Base-by-base conservation (phyloP, 768 basidiomycete species). In the Amanita rubescens region DNA sequence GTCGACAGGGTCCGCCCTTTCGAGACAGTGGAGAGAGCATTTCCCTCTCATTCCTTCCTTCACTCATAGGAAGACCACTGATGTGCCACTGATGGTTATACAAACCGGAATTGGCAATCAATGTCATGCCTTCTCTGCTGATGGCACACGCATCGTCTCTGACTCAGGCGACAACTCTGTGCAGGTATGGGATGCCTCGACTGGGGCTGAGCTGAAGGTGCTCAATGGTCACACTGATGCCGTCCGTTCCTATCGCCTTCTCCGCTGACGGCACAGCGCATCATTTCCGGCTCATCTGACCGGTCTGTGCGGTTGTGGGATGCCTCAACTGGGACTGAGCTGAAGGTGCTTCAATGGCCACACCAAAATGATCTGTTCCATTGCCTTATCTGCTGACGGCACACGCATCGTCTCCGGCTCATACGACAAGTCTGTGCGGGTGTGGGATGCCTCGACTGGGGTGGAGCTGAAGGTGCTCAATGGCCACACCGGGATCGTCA, bases 71-170 rank as follows among this genome's bases (percentile, higher is more conserved):
- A 41, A 41, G 20, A 17, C 17, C 39, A 22, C 5, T 22, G 39
- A 41, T 41, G 8, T 41, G 39, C 39, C 39, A 41, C 20, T 63
- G 39, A 51, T 57, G 48, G 34, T 55, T 53, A 35, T 59, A 19
- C 14, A 20, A 27, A 17, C 42, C n/a, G 30, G 35, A 3, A 37
- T 25, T 39, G 10, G 5, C 3, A 4, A 57, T 55, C 12, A n/a
- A 33, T 3, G 35, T 37, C 5, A 5, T 11, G 11, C 35, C 35
- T 37, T 37, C 35, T 37, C 27, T 30, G 5, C 27, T 30, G 27
- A 30, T 8, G 8, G 27, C 27, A 30, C 8, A 8, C 8, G 27
- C 35, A 12, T 11, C 11, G 10, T 37, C 35, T 37, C 35, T 37
- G 35, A 11, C 35, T 37, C 35, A 37, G 5, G 3, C 12, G 35